These are phyloP conservation scores for Tillandsia fasciculata DNA, from an alignment of 176 grass and related monocot genomes.

Conservation along the genomic window DNA sequence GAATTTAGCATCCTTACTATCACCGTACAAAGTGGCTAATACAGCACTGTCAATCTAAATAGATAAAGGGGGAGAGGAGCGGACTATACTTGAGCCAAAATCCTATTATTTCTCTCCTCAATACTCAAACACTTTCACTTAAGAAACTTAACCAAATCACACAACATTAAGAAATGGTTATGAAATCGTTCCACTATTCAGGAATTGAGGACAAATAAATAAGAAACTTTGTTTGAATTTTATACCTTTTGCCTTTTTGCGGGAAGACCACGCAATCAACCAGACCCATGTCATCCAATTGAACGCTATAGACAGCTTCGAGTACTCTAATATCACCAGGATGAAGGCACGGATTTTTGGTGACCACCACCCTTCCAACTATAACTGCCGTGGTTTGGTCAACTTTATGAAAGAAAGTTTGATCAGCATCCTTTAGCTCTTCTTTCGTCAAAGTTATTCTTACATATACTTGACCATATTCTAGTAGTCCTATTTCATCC, in stretches of 20 bases:
- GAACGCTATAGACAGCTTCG: slow-evolving; percentile 58
- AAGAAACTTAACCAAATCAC: neutral
- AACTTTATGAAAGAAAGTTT: slow-evolving; percentile 37
- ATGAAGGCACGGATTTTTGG: slow-evolving; percentile 93
- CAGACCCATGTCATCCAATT: slow-evolving; percentile 52
- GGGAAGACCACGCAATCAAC: slow-evolving; percentile 87
- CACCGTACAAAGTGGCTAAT: too few relatives aligned
- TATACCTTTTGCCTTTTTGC: slow-evolving; percentile 76
- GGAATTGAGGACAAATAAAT: neutral
- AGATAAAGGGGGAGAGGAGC: too few relatives aligned
- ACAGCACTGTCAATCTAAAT: too few relatives aligned
- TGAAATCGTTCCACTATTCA: neutral
- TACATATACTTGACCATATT: slow-evolving; percentile 83
- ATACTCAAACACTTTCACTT: neutral
- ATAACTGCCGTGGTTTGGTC: slow-evolving; percentile 37
- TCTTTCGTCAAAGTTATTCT: slow-evolving; percentile 70
- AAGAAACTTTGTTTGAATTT: slow-evolving; percentile 1
- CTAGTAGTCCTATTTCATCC: slow-evolving; percentile 54
- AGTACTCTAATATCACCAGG: slow-evolving; percentile 93
- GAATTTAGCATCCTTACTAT: too few relatives aligned
- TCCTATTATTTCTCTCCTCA: neutral
- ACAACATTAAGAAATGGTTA: neutral
- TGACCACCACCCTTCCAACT: slow-evolving; percentile 65
- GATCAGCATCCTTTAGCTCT: slow-evolving; percentile 41
- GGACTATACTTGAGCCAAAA: too few relatives aligned